Evolutionary conservation across 2,329 filamentous ascomycete species (phyloP).

Genomic region (Aspergillus carbonarius): DNA sequence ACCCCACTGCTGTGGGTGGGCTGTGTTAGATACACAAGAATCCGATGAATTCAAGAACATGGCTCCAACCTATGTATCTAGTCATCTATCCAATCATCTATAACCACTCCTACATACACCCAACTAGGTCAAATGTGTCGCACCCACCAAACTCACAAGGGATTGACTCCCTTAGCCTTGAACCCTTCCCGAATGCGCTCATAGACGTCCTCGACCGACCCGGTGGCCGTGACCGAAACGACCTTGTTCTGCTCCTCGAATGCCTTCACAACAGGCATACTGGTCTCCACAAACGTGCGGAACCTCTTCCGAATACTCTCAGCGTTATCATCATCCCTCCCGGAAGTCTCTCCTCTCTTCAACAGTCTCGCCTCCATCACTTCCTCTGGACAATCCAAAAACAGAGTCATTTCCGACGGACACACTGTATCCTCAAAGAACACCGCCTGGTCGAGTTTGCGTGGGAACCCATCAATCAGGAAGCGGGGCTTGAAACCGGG

Average conservation of each 20-base stretch:
- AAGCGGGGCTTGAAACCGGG: constrained; percentile 63
- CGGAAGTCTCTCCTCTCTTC: constrained; percentile 89
- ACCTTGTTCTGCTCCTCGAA: constrained; percentile 76
- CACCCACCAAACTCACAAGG: constrained; percentile 13
- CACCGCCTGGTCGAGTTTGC: constrained; percentile 94
- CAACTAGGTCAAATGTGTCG: neutral
- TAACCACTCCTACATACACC: neutral
- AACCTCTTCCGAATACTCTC: constrained; percentile 97
- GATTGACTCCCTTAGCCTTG: constrained; percentile 41
- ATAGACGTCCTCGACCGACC: constrained; percentile 65
- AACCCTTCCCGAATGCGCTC: constrained; percentile 52
- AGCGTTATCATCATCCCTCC: constrained; percentile 87
- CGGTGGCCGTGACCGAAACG: constrained; percentile 73
- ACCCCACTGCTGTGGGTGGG: no score
- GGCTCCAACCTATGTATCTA: neutral
- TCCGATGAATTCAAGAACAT: no score
- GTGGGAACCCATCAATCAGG: constrained; percentile 78
- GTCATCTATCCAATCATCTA: neutral
- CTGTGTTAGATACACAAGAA: no score
- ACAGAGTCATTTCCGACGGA: constrained; percentile 79
- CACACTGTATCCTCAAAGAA: constrained; percentile 92
- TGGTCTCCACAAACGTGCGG: constrained; percentile 88
- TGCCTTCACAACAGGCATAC: constrained; percentile 93
- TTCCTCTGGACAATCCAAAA: constrained; percentile 89
- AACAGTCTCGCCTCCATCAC: constrained; percentile 82